Conservation (phyloP, 345 rosid species). For the Ailanthus altissimus region DNA sequence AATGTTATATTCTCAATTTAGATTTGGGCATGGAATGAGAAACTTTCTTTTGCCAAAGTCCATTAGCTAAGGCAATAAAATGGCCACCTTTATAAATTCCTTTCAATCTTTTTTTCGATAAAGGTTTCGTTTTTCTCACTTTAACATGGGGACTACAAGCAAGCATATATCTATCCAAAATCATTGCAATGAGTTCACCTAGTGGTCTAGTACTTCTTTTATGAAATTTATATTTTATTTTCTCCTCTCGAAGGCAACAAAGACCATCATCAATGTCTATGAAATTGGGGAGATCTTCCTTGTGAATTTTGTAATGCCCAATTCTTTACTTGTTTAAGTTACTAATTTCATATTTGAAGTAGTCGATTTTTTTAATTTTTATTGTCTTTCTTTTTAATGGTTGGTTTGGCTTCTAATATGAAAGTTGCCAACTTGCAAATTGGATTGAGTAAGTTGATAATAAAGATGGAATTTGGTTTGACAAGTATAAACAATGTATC, state of each 20-base stretch:
- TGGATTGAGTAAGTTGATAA: not conserved
- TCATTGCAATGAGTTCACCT: not conserved
- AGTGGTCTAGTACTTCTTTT: not conserved
- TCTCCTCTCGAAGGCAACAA: not conserved
- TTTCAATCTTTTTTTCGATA: not conserved
- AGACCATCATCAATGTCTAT: not conserved
- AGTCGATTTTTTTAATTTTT: not conserved
- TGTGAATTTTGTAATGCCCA: not conserved
- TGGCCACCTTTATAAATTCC: not conserved
- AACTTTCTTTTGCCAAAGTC: not conserved
- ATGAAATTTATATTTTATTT: not conserved
- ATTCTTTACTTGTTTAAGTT: not conserved
- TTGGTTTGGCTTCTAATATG: not conserved
- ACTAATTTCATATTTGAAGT: not conserved
- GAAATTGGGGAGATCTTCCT: not conserved
- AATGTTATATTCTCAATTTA: not conserved
- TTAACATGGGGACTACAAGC: not conserved
- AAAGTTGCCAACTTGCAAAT: not conserved
- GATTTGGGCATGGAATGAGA: not conserved
- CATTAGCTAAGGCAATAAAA: not conserved
- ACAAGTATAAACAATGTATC: too few species aligned
- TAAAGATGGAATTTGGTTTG: not conserved
- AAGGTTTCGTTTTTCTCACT: not conserved
- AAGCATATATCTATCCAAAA: not conserved
- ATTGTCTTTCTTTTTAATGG: not conserved